Conservation (phyloP, 2,329 filamentous ascomycete species). For the Microascus cirrosus region DNA sequence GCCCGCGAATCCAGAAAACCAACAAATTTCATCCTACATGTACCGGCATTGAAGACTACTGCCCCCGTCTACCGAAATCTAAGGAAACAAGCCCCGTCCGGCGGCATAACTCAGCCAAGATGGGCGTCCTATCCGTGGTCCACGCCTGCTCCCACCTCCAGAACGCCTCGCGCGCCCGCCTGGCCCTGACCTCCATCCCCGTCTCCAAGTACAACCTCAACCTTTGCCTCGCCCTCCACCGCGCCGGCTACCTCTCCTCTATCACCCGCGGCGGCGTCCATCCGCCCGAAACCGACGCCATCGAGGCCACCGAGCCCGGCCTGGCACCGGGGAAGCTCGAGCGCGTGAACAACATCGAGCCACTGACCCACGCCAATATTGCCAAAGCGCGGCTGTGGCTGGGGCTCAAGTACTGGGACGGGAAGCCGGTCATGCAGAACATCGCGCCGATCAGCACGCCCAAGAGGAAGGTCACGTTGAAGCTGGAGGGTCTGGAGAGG, state of each 20-base stretch:
- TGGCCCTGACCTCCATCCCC: slow-evolving; percentile 74
- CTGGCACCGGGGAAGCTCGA: too few relatives aligned
- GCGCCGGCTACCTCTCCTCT: slow-evolving; percentile 68
- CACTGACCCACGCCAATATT: slow-evolving; percentile 59
- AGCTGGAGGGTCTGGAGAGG: slow-evolving; percentile 47
- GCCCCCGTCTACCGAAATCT: not conserved
- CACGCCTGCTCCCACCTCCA: slow-evolving; percentile 85
- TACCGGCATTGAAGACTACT: not conserved
- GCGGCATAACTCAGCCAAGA: not conserved
- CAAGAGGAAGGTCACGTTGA: slow-evolving; percentile 58
- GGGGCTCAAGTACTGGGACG: slow-evolving; percentile 82
- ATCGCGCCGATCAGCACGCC: slow-evolving; percentile 62
- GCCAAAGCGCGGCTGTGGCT: slow-evolving; percentile 72
- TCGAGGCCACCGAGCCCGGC: slow-evolving; percentile 18
- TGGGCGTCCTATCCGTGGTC: slow-evolving; percentile 54
- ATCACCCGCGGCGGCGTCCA: slow-evolving; percentile 60
- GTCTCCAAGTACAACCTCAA: slow-evolving; percentile 67
- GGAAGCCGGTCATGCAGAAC: slow-evolving; percentile 62
- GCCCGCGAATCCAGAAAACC: not conserved
- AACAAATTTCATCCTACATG: not conserved
- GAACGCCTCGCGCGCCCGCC: slow-evolving; percentile 74
- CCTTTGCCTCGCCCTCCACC: slow-evolving; percentile 67
- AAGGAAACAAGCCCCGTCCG: too few relatives aligned
- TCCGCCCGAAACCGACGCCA: slow-evolving; percentile 34
- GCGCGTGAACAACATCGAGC: slow-evolving; percentile 30